Conservation (phyloP, 148 eudicot genomes). For the Vaccinium vitisidaea region DNA sequence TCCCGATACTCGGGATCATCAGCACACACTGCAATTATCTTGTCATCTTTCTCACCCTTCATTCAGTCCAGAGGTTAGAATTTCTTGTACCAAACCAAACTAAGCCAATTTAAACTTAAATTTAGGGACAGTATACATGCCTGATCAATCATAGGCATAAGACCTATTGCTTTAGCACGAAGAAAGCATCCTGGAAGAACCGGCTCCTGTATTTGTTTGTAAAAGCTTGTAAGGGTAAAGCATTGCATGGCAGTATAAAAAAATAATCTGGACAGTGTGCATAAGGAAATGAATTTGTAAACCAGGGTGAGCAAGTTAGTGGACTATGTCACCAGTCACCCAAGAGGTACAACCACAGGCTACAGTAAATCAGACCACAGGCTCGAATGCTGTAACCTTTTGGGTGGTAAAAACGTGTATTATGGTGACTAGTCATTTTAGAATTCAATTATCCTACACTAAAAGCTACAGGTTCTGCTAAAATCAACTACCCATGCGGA, state of each 20-base stretch:
- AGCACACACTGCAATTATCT: slow-evolving; percentile 83
- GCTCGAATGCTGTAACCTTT: background rate
- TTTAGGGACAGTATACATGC: slow-evolving; percentile 23
- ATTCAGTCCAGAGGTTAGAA: slow-evolving; percentile 13
- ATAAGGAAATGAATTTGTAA: background rate
- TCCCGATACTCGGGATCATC: slow-evolving; percentile 77
- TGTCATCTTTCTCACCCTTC: slow-evolving; percentile 86
- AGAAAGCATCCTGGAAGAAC: slow-evolving; percentile 84
- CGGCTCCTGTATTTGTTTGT: slow-evolving; percentile 49
- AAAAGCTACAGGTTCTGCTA: background rate
- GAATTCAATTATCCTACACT: background rate
- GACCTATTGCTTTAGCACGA: slow-evolving; percentile 80
- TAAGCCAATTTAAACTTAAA: background rate
- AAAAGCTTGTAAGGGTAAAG: background rate
- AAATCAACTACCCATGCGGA: background rate
- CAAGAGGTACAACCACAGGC: background rate
- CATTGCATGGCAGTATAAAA: background rate
- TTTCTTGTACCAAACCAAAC: background rate
- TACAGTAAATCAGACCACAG: background rate
- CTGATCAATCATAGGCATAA: slow-evolving; percentile 93
- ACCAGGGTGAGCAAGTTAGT: slow-evolving; percentile 1
- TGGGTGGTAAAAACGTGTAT: background rate
- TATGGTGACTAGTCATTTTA: background rate
- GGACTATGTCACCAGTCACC: slow-evolving; percentile 6
- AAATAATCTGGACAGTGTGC: background rate